phyloP scores from a whole-genome alignment of 2,329 filamentous ascomycete genomes.

The Aspergillus costaricaensis region DNA sequence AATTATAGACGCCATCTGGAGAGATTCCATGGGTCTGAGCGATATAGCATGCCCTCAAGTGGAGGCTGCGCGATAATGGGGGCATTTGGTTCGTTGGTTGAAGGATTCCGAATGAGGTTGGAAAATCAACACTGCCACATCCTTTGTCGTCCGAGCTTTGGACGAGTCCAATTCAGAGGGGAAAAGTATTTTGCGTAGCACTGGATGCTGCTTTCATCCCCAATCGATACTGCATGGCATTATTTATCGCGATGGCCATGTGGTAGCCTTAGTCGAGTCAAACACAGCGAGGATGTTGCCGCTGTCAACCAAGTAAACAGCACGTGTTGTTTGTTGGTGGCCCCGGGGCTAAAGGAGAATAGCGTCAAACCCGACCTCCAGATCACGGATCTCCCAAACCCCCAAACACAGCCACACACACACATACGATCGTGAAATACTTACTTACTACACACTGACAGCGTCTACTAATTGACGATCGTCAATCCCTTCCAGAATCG shows the following conservation, averaged over 20 bases:
- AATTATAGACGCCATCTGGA: not conserved
- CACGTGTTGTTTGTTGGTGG: not conserved
- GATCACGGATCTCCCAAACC: not conserved
- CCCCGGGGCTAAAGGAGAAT: not conserved
- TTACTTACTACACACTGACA: not conserved
- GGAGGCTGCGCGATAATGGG: slow-evolving; percentile 1
- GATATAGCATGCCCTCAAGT: not conserved
- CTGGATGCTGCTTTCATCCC: too few species aligned
- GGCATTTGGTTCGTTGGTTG: slow-evolving; percentile 4
- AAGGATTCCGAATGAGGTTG: slow-evolving; percentile 2
- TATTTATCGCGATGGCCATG: not conserved
- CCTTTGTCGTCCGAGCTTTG: slow-evolving; percentile 11
- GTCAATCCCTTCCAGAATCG: not conserved
- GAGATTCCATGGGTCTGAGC: not conserved
- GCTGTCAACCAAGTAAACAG: not conserved
- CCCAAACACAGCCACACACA: not conserved
- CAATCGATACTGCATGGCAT: too few species aligned
- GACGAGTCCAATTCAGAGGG: not conserved
- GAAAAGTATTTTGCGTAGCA: not conserved
- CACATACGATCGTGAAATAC: not conserved
- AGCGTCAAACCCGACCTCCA: not conserved
- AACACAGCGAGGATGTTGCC: not conserved
- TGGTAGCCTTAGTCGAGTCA: too few species aligned
- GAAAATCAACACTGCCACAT: slow-evolving; percentile 6
- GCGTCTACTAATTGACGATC: not conserved